A percentile compares a stretch with the other conserved stretches of the same genome.
Evolutionary conservation across 768 basidiomycete genomes (phyloP).

Genomic region (Lentinula lateritia): DNA sequence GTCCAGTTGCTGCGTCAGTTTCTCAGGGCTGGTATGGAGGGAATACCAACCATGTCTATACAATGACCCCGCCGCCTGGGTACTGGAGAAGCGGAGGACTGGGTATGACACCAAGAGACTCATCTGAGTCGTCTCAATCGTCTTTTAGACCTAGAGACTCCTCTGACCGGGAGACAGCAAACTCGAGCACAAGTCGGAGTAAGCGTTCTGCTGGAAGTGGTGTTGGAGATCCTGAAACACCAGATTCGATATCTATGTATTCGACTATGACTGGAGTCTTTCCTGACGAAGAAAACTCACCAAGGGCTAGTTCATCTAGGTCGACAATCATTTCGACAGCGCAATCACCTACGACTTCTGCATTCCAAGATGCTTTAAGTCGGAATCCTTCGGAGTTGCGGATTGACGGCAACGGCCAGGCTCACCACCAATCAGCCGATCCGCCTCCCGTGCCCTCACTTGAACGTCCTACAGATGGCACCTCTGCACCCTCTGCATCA

Average conservation of each 20-base stretch:
- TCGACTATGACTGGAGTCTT: constrained; percentile 19
- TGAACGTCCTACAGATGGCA: not conserved
- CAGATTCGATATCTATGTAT: not conserved
- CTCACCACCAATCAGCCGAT: not conserved
- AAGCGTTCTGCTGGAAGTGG: constrained; percentile 10
- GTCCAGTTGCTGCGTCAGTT: not conserved
- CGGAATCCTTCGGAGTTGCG: not conserved
- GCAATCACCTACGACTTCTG: constrained; percentile 72
- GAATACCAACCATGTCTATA: constrained; percentile 15
- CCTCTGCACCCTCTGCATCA: constrained; percentile 10
- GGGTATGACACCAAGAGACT: constrained; percentile 3
- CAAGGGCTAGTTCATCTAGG: constrained; percentile 43
- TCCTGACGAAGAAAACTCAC: constrained; percentile 23
- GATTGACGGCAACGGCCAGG: not conserved
- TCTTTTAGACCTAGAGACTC: not conserved
- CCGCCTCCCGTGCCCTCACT: not conserved
- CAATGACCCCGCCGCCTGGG: constrained; percentile 41
- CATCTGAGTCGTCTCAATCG: not conserved
- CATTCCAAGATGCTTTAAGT: constrained; percentile 62
- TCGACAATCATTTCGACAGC: constrained; percentile 27
- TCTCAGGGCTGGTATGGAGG: not conserved
- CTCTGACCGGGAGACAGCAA: constrained; percentile 11
- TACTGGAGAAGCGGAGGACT: not conserved
- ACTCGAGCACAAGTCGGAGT: constrained; percentile 13
- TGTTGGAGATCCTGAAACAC: not conserved